A percentile compares a stretch with the other conserved stretches of the same genome.
phyloP scores from a whole-genome alignment of 306 rosid species.

The Vicia sativa region DNA sequence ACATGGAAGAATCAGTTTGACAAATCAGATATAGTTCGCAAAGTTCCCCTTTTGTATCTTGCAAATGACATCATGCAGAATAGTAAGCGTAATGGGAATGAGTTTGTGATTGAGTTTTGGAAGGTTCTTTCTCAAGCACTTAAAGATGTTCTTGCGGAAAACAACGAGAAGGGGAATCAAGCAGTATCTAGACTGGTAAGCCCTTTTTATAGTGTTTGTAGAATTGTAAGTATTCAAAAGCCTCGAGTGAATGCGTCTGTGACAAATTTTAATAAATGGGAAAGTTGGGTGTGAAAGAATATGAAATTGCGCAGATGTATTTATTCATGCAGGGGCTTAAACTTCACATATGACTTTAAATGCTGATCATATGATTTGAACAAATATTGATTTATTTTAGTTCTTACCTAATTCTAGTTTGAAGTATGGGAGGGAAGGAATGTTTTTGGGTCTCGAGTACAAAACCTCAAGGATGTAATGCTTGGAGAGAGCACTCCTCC shows the following conservation, averaged over 20 bases:
- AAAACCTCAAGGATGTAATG: slow-evolving; percentile 72
- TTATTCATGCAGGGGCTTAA: slow-evolving; percentile 27
- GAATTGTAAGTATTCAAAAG: slow-evolving; percentile 3
- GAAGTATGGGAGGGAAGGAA: slow-evolving; percentile 88
- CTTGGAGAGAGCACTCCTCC: slow-evolving; percentile 81
- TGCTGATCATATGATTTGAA: slow-evolving; percentile 31
- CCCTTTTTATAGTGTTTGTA: slow-evolving; percentile 26
- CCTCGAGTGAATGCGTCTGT: background rate
- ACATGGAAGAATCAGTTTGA: slow-evolving; percentile 88
- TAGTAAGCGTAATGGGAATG: slow-evolving; percentile 93
- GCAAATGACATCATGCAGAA: slow-evolving; percentile 97
- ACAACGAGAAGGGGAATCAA: slow-evolving; percentile 61
- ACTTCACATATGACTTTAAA: slow-evolving; percentile 8
- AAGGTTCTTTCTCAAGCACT: slow-evolving; percentile 83
- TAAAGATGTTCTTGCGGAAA: slow-evolving; percentile 61
- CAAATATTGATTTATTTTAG: slow-evolving; percentile 17
- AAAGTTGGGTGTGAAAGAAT: background rate
- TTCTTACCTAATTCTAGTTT: slow-evolving; percentile 54
- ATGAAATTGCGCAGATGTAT: background rate
- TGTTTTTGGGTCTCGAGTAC: slow-evolving; percentile 80
- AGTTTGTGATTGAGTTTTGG: slow-evolving; percentile 90
- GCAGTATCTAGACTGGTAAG: slow-evolving; percentile 77
- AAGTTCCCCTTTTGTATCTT: slow-evolving; percentile 83
- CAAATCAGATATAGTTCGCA: slow-evolving; percentile 60
- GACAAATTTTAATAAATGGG: slow-evolving; percentile 5